Conservation (phyloP, 2,329 filamentous ascomycete genomes). For the Dactylellina sp. region DNA sequence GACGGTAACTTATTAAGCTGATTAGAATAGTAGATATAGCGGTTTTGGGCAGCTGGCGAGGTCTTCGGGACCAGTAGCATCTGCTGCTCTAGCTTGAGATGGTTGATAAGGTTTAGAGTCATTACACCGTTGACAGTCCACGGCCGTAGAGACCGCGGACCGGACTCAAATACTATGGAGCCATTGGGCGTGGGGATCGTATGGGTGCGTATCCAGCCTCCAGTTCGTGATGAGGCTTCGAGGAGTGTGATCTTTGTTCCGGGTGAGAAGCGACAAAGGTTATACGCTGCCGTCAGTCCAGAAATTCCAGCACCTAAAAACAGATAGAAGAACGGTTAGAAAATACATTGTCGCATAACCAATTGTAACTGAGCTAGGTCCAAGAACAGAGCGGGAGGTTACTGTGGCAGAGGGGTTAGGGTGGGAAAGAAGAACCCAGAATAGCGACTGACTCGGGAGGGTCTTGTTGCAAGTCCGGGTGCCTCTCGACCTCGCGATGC, state of each 20-base stretch:
- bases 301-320: conserved; percentile 79
- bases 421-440: conserved; percentile 59
- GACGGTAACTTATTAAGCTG: conserved; percentile 76
- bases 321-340: conserved; percentile 7
- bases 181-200: conserved; percentile 69
- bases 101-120: conserved; percentile 76
- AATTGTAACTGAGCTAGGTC: background rate
- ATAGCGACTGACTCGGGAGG: conserved; percentile 60
- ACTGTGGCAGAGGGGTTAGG: conserved; percentile 20
- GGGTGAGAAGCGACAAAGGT: conserved; percentile 76
- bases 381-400: conserved; percentile 2
- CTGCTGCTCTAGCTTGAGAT: conserved; percentile 48
- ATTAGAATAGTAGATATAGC: conserved; percentile 90
- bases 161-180: conserved; percentile 80
- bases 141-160: conserved; percentile 79
- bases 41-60: conserved; percentile 71
- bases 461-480: conserved; percentile 48
- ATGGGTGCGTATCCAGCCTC: conserved; percentile 85
- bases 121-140: conserved; percentile 72
- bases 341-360: background rate
- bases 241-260: conserved; percentile 81
- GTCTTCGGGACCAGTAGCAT: conserved; percentile 66
- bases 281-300: conserved; percentile 81
- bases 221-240: conserved; percentile 76
- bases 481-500: conserved; percentile 46